Percentiles rank a stretch among this genome's conserved stretches.
Evolutionary conservation across 768 basidiomycete genomes (phyloP).

Genomic region (Amanita inopinata): DNA sequence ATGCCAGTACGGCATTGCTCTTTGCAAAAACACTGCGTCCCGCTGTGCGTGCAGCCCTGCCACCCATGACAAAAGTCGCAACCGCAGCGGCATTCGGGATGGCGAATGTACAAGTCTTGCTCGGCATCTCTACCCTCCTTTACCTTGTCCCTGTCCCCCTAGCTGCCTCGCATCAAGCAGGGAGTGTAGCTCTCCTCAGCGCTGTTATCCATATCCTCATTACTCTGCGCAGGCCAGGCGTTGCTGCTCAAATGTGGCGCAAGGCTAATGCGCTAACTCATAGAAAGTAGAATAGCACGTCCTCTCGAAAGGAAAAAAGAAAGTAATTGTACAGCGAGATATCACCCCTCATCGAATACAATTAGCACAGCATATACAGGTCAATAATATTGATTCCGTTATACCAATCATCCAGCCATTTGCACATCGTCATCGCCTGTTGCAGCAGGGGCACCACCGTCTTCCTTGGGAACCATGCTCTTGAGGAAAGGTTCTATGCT

Average conservation of each 20-base stretch:
- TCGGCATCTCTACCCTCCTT: constrained; percentile 65
- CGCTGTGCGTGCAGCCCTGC: constrained; percentile 50
- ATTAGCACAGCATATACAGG: constrained; percentile 1
- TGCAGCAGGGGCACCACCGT: constrained; percentile 25
- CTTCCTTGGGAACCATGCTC: constrained; percentile 68
- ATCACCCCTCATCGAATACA: constrained; percentile 11
- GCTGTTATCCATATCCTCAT: constrained; percentile 71
- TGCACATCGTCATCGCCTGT: constrained; percentile 64
- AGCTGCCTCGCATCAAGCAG: constrained; percentile 92
- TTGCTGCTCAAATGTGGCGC: constrained; percentile 56
- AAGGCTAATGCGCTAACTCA: not conserved
- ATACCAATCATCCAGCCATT: constrained; percentile 55
- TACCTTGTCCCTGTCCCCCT: constrained; percentile 90
- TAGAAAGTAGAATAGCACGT: not conserved
- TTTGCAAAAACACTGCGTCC: constrained; percentile 49
- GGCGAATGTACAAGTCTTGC: constrained; percentile 72
- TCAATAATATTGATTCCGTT: not conserved
- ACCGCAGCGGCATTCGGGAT: constrained; percentile 59
- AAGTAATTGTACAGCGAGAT: constrained; percentile 4
- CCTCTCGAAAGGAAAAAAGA: not conserved
- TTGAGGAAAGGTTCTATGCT: constrained; percentile 64
- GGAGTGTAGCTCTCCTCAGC: constrained; percentile 81
- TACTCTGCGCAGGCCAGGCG: constrained; percentile 59
- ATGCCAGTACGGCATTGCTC: constrained; percentile 54
- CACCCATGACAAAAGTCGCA: constrained; percentile 47